Evolutionary conservation across 176 grass and related monocot genomes (phyloP), one percentile per base, ranked within the genome.

Genomic region (Eragrostis nindensis): DNA sequence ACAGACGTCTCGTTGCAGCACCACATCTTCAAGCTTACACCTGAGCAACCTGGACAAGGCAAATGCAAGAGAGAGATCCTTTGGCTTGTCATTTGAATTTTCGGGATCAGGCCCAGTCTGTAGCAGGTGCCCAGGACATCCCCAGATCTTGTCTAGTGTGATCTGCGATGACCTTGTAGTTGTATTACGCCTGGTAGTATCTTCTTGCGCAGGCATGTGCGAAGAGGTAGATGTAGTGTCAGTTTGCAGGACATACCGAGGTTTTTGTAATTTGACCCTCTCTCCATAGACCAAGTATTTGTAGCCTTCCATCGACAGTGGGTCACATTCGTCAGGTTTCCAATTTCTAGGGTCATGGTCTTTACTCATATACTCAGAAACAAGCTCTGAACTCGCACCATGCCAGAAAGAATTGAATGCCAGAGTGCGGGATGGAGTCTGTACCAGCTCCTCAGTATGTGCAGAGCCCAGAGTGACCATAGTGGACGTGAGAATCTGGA

Each of bases 371-470:
- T 75, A 11, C 62, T 68, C 71, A 8, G 81, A 42, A 1, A 83
- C 6, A 0, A 83, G 48, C 2, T 57, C 38, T 2, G 81, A 83
- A 24, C 81, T 83, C 32, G 6, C 0, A 0, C 81, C 81, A 46
- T 68, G 71, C 81, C 81, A 83, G 11, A 24, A 0, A 6, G 24
- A 30, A 36, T 36, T 36, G 32, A 36, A 36, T 36, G 32, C 32
- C 32, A 36, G 32, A 36, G 32, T 36, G 32, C 32, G 32, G 32
- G 32, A 4, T 36, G 32, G 0, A 46, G 2, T 56, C 49, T 67
- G 62, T 83, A 83, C 2, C 0, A 5, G 38, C 36, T 83, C 71
- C 61, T 75, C 62, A 68, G 2, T 22, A 67, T 57, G 48, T 83
- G 62, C 47, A 83, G 46, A 57, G 0, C 39, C 71, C 47, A 75